phyloP scores from a whole-genome alignment of 441 rosid species.

The Euphorbia schlechtendalii region DNA sequence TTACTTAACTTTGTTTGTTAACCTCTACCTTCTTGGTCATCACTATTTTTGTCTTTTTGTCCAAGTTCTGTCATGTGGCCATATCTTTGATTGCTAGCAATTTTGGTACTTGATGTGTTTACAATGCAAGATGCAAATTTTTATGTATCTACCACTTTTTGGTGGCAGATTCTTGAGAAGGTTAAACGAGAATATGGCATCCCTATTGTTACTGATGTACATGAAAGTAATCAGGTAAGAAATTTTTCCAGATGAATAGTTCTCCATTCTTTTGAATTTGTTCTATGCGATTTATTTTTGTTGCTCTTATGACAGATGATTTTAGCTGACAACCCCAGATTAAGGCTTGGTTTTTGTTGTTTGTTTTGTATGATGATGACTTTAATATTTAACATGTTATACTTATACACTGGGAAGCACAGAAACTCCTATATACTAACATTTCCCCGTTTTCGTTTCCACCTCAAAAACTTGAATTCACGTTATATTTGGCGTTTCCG shows the following conservation, averaged over 20 bases:
- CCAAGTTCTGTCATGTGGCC: background rate
- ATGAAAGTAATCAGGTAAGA: constrained; percentile 66
- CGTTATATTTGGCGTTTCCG: too few species aligned
- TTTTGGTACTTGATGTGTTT: background rate
- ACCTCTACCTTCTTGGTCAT: background rate
- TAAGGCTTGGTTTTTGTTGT: too few species aligned
- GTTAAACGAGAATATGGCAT: constrained; percentile 71
- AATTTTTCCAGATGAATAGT: constrained; percentile 9
- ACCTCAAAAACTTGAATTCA: too few species aligned
- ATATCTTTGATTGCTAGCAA: background rate
- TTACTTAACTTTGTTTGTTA: background rate
- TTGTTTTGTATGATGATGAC: background rate
- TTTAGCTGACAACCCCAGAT: too few species aligned
- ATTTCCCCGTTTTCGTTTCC: too few species aligned
- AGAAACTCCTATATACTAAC: too few species aligned
- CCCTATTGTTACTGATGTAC: constrained; percentile 83
- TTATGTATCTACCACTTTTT: constrained; percentile 7
- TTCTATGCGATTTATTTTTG: too few species aligned
- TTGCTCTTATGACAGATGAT: too few species aligned
- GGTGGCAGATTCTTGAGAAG: constrained; percentile 75
- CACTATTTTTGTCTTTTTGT: background rate
- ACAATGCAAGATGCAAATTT: background rate
- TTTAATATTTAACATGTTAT: background rate
- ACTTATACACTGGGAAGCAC: background rate
- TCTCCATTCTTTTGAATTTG: too few species aligned